Percentiles rank a stretch among this genome's conserved stretches.
Conservation (phyloP, 441 rosid genomes). For the Eruca vesicaria region DNA sequence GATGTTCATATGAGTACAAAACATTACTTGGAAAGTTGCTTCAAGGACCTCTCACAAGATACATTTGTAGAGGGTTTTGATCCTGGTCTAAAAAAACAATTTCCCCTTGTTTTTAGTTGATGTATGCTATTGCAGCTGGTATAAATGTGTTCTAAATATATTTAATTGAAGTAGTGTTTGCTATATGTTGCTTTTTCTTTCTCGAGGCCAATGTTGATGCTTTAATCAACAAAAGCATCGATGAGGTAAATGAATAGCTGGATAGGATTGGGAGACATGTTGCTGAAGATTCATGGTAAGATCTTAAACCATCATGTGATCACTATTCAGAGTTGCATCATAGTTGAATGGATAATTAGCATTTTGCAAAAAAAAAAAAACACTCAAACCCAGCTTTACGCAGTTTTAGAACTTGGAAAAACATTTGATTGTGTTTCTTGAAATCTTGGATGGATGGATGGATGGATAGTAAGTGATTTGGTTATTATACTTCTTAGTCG, state of each 20-base stretch:
- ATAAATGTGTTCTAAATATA: too few species aligned
- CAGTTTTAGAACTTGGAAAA: background rate
- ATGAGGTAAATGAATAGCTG: conserved; percentile 92
- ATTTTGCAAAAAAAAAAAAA: background rate
- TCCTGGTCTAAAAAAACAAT: too few species aligned
- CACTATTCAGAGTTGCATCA: background rate
- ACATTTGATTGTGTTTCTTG: background rate
- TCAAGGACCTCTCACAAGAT: too few species aligned
- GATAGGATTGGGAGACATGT: conserved; percentile 97
- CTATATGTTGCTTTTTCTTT: too few species aligned
- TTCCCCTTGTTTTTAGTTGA: too few species aligned
- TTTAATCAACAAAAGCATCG: conserved; percentile 88
- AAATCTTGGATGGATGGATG: too few species aligned
- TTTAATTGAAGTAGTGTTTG: too few species aligned
- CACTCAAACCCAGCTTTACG: background rate
- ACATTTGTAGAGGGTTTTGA: too few species aligned
- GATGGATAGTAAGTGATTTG: background rate
- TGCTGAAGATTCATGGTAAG: conserved; percentile 92
- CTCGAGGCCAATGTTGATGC: conserved; percentile 96
- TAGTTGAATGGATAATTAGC: background rate
- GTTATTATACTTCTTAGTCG: background rate
- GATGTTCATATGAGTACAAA: too few species aligned
- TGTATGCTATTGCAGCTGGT: too few species aligned
- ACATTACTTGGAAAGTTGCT: too few species aligned
- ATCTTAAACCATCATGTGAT: conserved; percentile 1